Evolutionary conservation across 1,139 yeast genomes (phyloP).

Genomic region (Neolecta irregularis): DNA sequence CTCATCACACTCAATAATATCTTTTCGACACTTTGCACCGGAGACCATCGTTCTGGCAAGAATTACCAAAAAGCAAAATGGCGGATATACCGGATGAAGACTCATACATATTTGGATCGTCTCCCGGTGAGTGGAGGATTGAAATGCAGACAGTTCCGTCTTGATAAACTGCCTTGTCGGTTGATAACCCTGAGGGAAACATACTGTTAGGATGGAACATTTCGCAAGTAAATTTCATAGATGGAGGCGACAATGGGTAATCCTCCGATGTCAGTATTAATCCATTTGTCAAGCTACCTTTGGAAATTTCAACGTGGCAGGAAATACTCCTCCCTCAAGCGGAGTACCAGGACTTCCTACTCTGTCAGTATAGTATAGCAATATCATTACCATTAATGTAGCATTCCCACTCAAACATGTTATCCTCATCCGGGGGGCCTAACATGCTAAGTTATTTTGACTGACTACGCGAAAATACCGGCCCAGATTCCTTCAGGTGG

Average conservation of each 20-base stretch:
- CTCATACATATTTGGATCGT: constrained; percentile 91
- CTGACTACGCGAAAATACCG: neutral
- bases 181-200: neutral
- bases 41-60: constrained; percentile 97
- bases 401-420: constrained; percentile 83
- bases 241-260: constrained; percentile 87
- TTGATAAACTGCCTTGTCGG: constrained; percentile 38
- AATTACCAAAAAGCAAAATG: too few relatives aligned
- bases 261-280: constrained; percentile 28
- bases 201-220: constrained; percentile 70
- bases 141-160: constrained; percentile 95
- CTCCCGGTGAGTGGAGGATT: constrained; percentile 89
- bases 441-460: constrained; percentile 2
- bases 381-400: constrained; percentile 10
- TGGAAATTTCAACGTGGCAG: constrained; percentile 73
- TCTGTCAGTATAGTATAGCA: neutral
- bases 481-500: constrained; percentile 94
- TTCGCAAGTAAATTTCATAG: constrained; percentile 66
- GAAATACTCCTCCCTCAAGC: constrained; percentile 84
- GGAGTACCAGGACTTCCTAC: constrained; percentile 42
- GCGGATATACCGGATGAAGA: constrained; percentile 88
- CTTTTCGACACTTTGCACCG: constrained; percentile 92
- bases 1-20: constrained; percentile 81
- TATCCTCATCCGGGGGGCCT: constrained; percentile 71
- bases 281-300: constrained; percentile 17